A percentile compares a stretch with the other conserved stretches of the same genome.
Conservation (phyloP, 2,329 filamentous ascomycete genomes). For the Trichoderma afroharzianum region DNA sequence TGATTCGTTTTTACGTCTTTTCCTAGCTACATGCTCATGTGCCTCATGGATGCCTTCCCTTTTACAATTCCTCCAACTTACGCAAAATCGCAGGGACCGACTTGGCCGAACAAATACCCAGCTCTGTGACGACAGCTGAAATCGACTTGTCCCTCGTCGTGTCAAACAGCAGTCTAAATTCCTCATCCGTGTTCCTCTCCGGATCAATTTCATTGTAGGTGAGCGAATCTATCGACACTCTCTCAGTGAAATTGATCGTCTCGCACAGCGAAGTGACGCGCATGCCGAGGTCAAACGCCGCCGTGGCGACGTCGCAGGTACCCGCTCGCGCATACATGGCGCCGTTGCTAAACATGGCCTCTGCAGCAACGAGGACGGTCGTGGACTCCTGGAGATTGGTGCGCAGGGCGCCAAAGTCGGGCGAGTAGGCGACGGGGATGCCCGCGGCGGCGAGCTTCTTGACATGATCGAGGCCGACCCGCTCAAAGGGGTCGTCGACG, state of each 20-base stretch:
- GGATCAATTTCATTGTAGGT: slow-evolving; percentile 89
- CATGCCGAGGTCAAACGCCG: slow-evolving; percentile 69
- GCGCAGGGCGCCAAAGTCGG: slow-evolving; percentile 70
- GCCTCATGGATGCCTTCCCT: neutral
- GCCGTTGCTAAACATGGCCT: slow-evolving; percentile 94
- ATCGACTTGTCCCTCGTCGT: slow-evolving; percentile 85
- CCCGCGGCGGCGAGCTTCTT: slow-evolving; percentile 64
- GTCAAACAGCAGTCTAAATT: slow-evolving; percentile 76
- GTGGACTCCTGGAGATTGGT: slow-evolving; percentile 65
- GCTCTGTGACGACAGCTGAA: slow-evolving; percentile 85
- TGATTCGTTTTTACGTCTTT: neutral
- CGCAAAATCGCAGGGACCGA: slow-evolving; percentile 67
- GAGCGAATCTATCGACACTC: slow-evolving; percentile 86
- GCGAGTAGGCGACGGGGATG: slow-evolving; percentile 74
- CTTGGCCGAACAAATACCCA: slow-evolving; percentile 79
- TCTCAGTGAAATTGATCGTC: slow-evolving; percentile 85
- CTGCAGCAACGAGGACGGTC: slow-evolving; percentile 82
- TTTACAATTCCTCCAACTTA: slow-evolving; percentile 54
- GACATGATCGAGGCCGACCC: slow-evolving; percentile 57
- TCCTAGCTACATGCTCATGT: neutral
- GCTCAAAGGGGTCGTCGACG: slow-evolving; percentile 65
- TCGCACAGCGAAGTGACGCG: slow-evolving; percentile 89
- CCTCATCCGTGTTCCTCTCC: slow-evolving; percentile 57
- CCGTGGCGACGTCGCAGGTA: slow-evolving; percentile 81
- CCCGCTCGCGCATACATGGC: slow-evolving; percentile 83